Percentiles rank a stretch among this genome's conserved stretches.
phyloP scores from a whole-genome alignment of 2,329 filamentous ascomycete species.

The Aspergillus alliaceus region DNA sequence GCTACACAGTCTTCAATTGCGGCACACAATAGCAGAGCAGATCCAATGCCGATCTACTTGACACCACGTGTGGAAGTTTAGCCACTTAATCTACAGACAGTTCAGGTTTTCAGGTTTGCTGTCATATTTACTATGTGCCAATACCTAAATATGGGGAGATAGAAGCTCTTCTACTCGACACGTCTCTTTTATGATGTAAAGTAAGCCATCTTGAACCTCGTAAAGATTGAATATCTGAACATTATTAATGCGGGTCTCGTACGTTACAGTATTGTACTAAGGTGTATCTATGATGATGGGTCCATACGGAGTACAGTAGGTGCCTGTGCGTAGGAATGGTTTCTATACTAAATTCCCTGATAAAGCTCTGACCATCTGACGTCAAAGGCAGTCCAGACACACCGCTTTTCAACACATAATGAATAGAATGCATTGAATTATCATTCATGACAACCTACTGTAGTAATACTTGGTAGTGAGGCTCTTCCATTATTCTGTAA shows the following conservation, averaged over 20 bases:
- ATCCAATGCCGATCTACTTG: conserved; percentile 23
- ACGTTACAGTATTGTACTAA: neutral
- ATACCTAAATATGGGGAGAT: too few relatives aligned
- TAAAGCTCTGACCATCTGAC: conserved; percentile 19
- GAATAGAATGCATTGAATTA: too few relatives aligned
- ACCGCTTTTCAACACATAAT: conserved; percentile 18
- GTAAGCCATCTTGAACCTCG: neutral
- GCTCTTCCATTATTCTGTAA: too few relatives aligned
- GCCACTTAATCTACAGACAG: conserved; percentile 16
- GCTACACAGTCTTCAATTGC: neutral
- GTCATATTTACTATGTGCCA: too few relatives aligned
- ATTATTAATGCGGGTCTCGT: neutral
- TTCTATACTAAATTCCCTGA: neutral
- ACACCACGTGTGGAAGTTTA: conserved; percentile 33
- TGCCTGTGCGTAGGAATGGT: neutral
- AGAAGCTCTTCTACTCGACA: neutral
- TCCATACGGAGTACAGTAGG: too few relatives aligned
- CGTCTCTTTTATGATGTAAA: neutral
- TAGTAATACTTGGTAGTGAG: too few relatives aligned
- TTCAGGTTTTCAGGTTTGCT: neutral
- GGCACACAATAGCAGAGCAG: conserved; percentile 7
- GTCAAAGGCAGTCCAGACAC: conserved; percentile 16
- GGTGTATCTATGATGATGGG: too few relatives aligned
- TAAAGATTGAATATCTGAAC: too few relatives aligned
- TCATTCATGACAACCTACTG: too few relatives aligned